Evolutionary conservation across 2,329 filamentous ascomycete genomes (phyloP), one percentile per base, ranked within the genome.

Genomic region (Setomelanomma holmii): DNA sequence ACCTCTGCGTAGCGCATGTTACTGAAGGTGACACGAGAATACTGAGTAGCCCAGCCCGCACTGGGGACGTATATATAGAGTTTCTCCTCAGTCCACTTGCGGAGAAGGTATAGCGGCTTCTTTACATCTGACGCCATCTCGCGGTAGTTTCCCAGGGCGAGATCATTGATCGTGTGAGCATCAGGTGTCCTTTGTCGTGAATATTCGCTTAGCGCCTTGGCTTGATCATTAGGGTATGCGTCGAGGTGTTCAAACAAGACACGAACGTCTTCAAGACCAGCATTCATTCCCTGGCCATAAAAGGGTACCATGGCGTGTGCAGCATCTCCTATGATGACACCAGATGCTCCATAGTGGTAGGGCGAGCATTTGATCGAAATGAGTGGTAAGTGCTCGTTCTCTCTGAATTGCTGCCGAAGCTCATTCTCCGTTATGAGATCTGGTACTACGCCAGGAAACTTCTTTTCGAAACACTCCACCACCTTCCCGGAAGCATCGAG

Each of bases 251-350:
- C 85, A 75, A 96, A 99, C 1, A 99, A 84, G 4, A 96, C 87
- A 6, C 89, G 87, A 11, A 99, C 92, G 66, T 97, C 93, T 77
- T 99, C 95, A 36, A 99, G 85, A 0, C 95, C 95, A 0, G 95
- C 90, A 69, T 99, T 99, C 87, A 99, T 96, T 33, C 95, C 95
- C 74, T 99, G 95, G 0, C 95, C 95, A 74, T 98, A 99, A 76
- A 99, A 99, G 0, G 95, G 95, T 0, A 99, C 92, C 88, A 99
- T 97, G 51, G 96, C 95, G 73, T 99, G 95, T 0, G 95, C 93
- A 6, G 95, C 92, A 71, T 99, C 95, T 52, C 95, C 95, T 30
- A 99, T 73, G 42, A 99, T 91, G 53, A 96, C 91, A 24, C 84
- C 91, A 0, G 87, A 89, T 20, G 86, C 86, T 43, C 78, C 81